Evolutionary conservation across 2,329 filamentous ascomycete genomes (phyloP).

Genomic region (Pezicula rhizophila): DNA sequence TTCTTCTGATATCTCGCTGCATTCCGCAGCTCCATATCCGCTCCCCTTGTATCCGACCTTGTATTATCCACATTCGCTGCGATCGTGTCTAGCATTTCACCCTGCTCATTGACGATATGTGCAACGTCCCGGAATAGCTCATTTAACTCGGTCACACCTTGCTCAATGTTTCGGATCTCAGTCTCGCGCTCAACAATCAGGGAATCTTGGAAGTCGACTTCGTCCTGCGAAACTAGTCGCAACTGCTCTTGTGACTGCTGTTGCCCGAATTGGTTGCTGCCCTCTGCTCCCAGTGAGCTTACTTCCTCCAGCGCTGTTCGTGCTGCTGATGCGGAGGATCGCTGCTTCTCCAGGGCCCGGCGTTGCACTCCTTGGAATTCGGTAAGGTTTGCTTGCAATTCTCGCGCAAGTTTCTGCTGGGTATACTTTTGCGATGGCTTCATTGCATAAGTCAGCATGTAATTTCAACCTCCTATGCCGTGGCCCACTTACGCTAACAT

Average conservation of each 20-base stretch:
- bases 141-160: slow-evolving; percentile 90
- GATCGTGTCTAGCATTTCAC: slow-evolving; percentile 81
- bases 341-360: slow-evolving; percentile 84
- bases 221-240: slow-evolving; percentile 81
- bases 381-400: slow-evolving; percentile 81
- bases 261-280: slow-evolving; percentile 35
- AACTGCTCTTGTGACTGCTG: slow-evolving; percentile 70
- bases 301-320: slow-evolving; percentile 70
- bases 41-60: slow-evolving; percentile 73
- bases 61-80: slow-evolving; percentile 82
- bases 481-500: slow-evolving; percentile 59
- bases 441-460: slow-evolving; percentile 1
- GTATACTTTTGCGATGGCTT: slow-evolving; percentile 95
- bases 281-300: slow-evolving; percentile 30
- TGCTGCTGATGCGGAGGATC: slow-evolving; percentile 76
- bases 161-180: slow-evolving; percentile 96
- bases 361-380: slow-evolving; percentile 94
- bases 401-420: slow-evolving; percentile 87
- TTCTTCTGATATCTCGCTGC: slow-evolving; percentile 93
- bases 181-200: slow-evolving; percentile 94
- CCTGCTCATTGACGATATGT: slow-evolving; percentile 92
- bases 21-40: slow-evolving; percentile 77
- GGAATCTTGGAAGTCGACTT: slow-evolving; percentile 95
- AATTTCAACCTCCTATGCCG: slow-evolving; percentile 7
- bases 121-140: slow-evolving; percentile 97